Evolutionary conservation across 2,329 filamentous ascomycete genomes (phyloP), one percentile per base, ranked within the genome.

Genomic region (Fonsecaea erecta): DNA sequence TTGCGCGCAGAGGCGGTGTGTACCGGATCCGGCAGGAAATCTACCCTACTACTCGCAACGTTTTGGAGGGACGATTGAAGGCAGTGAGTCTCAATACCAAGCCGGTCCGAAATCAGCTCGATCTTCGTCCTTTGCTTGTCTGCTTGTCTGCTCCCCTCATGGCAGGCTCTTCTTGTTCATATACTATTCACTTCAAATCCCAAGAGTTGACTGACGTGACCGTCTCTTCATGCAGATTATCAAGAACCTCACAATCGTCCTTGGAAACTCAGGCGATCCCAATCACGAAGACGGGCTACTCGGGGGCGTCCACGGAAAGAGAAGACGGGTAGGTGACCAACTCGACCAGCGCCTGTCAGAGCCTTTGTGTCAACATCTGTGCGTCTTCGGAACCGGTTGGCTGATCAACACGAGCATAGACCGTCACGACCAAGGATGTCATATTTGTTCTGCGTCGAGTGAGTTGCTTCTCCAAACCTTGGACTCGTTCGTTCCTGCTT

Each of bases 1-100:
- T 78, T 1, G 77, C 77, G 1, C 76, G 77, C 1, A 74, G 77
- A 3, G 77, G 75, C 0, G 77, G 77, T 0, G 69, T 78, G 0
- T 52, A 69, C 0, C 60, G 77, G 0, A 78, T 79, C 0, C 71
- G 74, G 5, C 55, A 28, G 0, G 70, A 68, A 0, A 73, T 78
- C 1, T 78, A 78, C 24, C 60, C 74, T 0, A 71, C 73, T 0
- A 67, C 73, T 2, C 69, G 76, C 0, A 3, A 59, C 0, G 73
- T 73, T 0, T 6, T 77, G 0, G 66, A 67, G 14, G 56, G 67
- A 0, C 66, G 73, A 0, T 52, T 78, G 0, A 48, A 57, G 0
- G 64, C 72, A 12, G 76, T 77, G 60, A 56, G 57, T n/a, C 5
- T 21, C 18, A 46, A 8, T 7, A 18, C 7, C 2, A 37, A 2